These are phyloP conservation scores for Diaporthe destruens DNA, from an alignment of 2,329 filamentous ascomycete genomes.

Conservation along the genomic window DNA sequence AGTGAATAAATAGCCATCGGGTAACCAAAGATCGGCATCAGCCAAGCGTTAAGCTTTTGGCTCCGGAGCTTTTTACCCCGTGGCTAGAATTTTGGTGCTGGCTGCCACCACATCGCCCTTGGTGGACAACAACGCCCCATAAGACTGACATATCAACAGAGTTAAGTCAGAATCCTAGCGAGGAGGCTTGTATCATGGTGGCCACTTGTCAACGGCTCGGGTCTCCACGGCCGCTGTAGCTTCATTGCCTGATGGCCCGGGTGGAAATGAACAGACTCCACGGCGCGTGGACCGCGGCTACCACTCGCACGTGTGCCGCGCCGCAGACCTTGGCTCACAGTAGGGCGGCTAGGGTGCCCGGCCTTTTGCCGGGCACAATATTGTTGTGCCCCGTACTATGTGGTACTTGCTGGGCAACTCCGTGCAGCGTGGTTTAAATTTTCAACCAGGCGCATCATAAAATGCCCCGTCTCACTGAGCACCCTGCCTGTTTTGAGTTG, in stretches of 20 bases:
- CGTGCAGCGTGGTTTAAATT: constrained; percentile 4
- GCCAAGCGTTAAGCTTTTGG: constrained; percentile 36
- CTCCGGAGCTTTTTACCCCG: constrained; percentile 33
- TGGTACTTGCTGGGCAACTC: constrained; percentile 1
- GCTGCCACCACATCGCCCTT: not conserved
- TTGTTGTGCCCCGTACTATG: not conserved
- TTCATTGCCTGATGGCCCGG: constrained; percentile 15
- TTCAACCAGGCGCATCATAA: constrained; percentile 9
- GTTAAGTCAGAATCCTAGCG: constrained; percentile 29
- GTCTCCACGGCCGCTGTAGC: constrained; percentile 20
- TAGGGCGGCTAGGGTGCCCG: constrained; percentile 2
- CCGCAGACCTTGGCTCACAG: constrained; percentile 10
- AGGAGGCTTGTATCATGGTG: constrained; percentile 5
- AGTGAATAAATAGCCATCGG: constrained; percentile 16
- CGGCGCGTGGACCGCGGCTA: constrained; percentile 14
- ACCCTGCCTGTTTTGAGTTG: constrained; percentile 1
- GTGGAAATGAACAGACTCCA: constrained; percentile 24
- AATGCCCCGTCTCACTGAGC: constrained; percentile 8
- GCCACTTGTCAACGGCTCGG: constrained; percentile 22
- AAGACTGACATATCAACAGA: constrained; percentile 13
- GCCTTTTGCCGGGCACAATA: constrained; percentile 1
- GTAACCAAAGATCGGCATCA: constrained; percentile 15
- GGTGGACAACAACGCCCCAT: not conserved
- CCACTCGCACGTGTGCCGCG: constrained; percentile 15
- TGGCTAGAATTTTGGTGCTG: constrained; percentile 26